Conservation (phyloP, 108 stramenopile species). For the Nannochloropsis gaditana region DNA sequence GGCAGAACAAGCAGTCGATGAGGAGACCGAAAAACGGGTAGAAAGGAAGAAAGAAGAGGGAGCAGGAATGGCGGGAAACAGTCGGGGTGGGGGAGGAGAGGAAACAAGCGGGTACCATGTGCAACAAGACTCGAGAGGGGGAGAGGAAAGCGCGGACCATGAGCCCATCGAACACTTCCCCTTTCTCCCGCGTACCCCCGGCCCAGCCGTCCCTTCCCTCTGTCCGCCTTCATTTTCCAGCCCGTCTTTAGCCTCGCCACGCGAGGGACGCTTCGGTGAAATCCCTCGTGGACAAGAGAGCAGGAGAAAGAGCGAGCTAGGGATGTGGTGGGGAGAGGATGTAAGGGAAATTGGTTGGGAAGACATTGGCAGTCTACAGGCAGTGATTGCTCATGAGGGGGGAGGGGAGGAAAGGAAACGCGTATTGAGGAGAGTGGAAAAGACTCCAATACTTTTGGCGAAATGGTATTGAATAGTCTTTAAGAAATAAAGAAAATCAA, state of each 20-base stretch:
- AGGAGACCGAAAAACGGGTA: not conserved
- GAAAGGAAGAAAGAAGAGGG: not conserved
- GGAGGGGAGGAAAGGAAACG: no score
- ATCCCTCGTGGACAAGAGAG: not conserved
- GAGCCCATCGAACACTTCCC: not conserved
- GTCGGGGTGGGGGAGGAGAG: not conserved
- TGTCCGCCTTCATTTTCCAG: no score
- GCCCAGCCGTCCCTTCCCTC: no score
- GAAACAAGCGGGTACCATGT: not conserved
- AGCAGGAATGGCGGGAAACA: not conserved
- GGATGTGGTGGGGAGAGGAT: not conserved
- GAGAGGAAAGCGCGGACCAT: not conserved
- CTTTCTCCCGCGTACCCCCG: no score
- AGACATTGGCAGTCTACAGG: no score
- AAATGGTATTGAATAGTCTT: no score
- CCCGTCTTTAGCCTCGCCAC: no score
- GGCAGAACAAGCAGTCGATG: not conserved
- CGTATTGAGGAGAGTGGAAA: no score
- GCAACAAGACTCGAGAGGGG: not conserved
- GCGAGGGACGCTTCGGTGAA: not conserved
- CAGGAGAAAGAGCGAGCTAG: not conserved
- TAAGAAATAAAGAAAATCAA: no score
- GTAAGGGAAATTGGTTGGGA: no score
- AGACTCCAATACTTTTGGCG: no score
- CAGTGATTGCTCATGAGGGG: no score